Evolutionary conservation across 2,329 filamentous ascomycete genomes (phyloP).

Genomic region (Alternaria consortialis): DNA sequence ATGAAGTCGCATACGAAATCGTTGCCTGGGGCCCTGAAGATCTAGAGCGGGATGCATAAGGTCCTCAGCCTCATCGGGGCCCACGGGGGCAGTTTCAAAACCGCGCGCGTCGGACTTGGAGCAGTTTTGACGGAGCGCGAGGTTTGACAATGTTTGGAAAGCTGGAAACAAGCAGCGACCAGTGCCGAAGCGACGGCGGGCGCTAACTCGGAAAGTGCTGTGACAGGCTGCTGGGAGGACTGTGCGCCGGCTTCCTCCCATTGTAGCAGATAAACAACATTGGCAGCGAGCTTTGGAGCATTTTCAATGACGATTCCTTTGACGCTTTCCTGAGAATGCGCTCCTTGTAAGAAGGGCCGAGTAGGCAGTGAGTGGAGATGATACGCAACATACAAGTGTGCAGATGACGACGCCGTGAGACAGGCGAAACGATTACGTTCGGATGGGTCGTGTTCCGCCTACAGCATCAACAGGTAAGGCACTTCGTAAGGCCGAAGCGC

Average conservation of each 20-base stretch:
- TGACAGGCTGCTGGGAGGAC: conserved; percentile 42
- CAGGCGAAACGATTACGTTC: conserved; percentile 45
- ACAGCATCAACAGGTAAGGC: conserved; percentile 45
- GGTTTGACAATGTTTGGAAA: conserved; percentile 51
- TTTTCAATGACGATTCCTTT: background rate
- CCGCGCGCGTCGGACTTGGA: conserved; percentile 49
- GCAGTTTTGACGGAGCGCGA: conserved; percentile 47
- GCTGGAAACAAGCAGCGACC: conserved; percentile 50
- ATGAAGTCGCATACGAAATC: conserved; percentile 39
- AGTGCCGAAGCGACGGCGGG: conserved; percentile 44
- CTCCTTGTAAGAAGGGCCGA: background rate
- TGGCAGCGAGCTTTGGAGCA: conserved; percentile 1
- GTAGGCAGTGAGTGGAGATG: conserved; percentile 8
- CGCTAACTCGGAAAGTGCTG: conserved; percentile 44
- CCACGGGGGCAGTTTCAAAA: conserved; percentile 52
- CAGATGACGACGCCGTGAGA: conserved; percentile 44
- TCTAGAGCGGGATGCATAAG: conserved; percentile 43
- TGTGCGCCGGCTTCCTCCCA: conserved; percentile 33
- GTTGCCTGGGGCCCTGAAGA: conserved; percentile 32
- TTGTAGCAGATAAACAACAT: conserved; percentile 4
- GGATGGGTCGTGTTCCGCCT: conserved; percentile 44
- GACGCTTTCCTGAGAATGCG: background rate
- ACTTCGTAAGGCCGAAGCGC: conserved; percentile 30
- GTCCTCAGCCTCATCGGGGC: conserved; percentile 36
- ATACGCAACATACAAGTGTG: conserved; percentile 31